These are phyloP conservation scores for Blastocrithidia nonstop DNA, from an alignment of 208 protist genomes.

Conservation along the genomic window DNA sequence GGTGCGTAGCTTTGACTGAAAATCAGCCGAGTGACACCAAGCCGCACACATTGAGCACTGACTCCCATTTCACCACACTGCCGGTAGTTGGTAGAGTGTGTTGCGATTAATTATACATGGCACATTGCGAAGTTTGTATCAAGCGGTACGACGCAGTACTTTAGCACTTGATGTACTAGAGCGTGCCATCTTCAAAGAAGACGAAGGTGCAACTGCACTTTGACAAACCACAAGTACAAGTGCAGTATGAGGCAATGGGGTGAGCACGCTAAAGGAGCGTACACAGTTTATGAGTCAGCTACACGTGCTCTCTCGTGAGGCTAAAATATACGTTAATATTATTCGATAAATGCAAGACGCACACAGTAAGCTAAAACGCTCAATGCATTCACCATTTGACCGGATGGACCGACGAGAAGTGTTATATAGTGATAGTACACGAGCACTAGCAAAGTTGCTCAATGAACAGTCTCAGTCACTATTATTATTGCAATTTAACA, in stretches of 20 bases:
- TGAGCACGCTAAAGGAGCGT: slow-evolving; percentile 3
- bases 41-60: too few relatives aligned
- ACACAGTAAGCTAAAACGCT: slow-evolving; percentile 16
- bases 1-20: too few relatives aligned
- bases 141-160: slow-evolving; percentile 13
- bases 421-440: slow-evolving; percentile 13
- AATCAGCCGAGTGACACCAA: too few relatives aligned
- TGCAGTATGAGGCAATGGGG: too few relatives aligned
- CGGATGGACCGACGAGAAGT: slow-evolving; percentile 14
- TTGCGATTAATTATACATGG: slow-evolving; percentile 23
- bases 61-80: background rate
- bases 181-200: slow-evolving; percentile 13
- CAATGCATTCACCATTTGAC: slow-evolving; percentile 9
- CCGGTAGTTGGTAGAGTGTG: slow-evolving; percentile 18
- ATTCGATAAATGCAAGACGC: slow-evolving; percentile 24
- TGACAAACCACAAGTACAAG: too few relatives aligned
- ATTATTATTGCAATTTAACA: slow-evolving; percentile 33
- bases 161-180: slow-evolving; percentile 36
- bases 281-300: slow-evolving; percentile 23
- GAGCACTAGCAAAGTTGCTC: slow-evolving; percentile 18
- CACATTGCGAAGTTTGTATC: slow-evolving; percentile 14
- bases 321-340: slow-evolving; percentile 20
- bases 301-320: slow-evolving; percentile 21
- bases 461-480: slow-evolving; percentile 44
- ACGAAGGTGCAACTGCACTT: slow-evolving; percentile 5